Evolutionary conservation across 1,284 basidiomycete genomes (phyloP), one percentile per base, ranked within the genome.

Genomic region (Moniliella sp.): DNA sequence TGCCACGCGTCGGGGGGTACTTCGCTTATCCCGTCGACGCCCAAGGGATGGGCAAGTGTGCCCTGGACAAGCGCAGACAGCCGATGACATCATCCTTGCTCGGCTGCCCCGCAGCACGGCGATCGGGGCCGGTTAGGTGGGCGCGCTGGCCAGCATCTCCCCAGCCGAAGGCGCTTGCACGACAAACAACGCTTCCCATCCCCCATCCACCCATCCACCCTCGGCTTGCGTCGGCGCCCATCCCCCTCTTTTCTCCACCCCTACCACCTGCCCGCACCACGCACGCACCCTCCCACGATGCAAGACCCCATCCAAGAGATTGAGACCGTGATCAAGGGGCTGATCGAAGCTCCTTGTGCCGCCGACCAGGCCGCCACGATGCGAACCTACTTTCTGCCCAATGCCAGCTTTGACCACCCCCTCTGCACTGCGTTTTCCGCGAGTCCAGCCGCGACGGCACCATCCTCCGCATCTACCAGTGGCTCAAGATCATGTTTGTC

Each of bases 391-490:
- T 56, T 47, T 36, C 37, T 45, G 4, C 43, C 46, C 12, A 48
- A 57, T 31, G 52, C 52, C 1, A 43, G 43, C 14, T 57, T 59
- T 30, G 54, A 59, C 33, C 56, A 59, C 28, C 42, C 45, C 1
- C 46, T 59, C 33, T 54, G 48, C 30, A 37, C 46, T n/a, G 54
- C 57, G 4, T 12, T 35, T 4, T 43, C 44, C 12, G 36, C 37
- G 7, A 41, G 42, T 21, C 44, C 38, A 51, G 48, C 25, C 36
- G 56, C 18, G 56, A 59, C 33, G 45, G 34, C 3, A 50, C 46
- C 10, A 15, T 59, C 5, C 27, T 59, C 28, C 50, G 52, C 17
- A 54, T 59, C 30, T 59, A 51, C 27, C 54, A 59, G 33, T 57
- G 48, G 45, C 38, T 55, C 25, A 37, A 53, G 2, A 36, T 42